These are phyloP conservation scores for Xylariomycetidae sp. DNA, from an alignment of 2,329 filamentous ascomycete genomes.

Conservation along the genomic window DNA sequence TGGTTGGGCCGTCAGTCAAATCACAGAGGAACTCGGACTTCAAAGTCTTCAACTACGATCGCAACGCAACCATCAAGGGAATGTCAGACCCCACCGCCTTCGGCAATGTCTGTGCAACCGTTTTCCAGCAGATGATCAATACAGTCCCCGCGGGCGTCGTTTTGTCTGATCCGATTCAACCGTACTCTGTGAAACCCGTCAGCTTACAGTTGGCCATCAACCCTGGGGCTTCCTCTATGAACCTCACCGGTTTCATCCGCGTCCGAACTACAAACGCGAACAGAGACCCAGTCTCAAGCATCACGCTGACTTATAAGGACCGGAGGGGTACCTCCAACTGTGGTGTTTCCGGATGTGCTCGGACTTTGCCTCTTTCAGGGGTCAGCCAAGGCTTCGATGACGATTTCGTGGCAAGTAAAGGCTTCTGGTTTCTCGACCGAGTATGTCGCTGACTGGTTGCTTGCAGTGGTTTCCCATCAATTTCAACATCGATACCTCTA, in stretches of 20 bases:
- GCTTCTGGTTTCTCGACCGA: too few species aligned
- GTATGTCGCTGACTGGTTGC: too few species aligned
- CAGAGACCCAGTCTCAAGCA: conserved; percentile 36
- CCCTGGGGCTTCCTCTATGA: conserved; percentile 41
- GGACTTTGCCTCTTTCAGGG: conserved; percentile 41
- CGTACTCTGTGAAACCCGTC: conserved; percentile 57
- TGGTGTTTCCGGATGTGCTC: conserved; percentile 36
- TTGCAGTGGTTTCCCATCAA: conserved; percentile 37
- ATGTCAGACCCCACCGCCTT: conserved; percentile 43
- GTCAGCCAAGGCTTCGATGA: conserved; percentile 55
- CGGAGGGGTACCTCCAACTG: conserved; percentile 45
- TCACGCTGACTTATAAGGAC: conserved; percentile 53
- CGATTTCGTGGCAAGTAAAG: conserved; percentile 45
- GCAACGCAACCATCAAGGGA: conserved; percentile 48
- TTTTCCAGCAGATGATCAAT: conserved; percentile 60
- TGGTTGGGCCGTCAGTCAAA: conserved; percentile 44
- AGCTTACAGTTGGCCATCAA: conserved; percentile 51
- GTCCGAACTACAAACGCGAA: conserved; percentile 48
- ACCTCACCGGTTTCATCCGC: conserved; percentile 52
- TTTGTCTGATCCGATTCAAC: conserved; percentile 47
- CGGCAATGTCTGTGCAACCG: conserved; percentile 40
- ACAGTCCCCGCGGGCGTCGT: conserved; percentile 47
- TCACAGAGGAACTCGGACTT: conserved; percentile 48
- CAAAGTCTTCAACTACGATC: conserved; percentile 51
- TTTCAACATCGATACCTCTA: conserved; percentile 48